Base-by-base conservation (phyloP, 768 basidiomycete species). In the Panaeolus cyanescens region DNA sequence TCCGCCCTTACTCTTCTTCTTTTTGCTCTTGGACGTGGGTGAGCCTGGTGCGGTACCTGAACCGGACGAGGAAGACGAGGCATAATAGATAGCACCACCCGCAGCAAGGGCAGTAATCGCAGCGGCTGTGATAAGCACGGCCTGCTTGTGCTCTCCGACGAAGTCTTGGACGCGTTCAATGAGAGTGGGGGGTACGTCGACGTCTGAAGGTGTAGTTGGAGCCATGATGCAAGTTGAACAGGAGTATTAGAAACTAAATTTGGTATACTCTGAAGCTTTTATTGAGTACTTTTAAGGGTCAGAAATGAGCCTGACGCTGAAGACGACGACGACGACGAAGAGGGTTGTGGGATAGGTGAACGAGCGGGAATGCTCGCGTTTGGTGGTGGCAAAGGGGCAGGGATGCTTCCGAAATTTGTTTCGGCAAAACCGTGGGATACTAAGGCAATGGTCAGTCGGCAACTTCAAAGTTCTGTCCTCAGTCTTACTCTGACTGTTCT, bases 71-170 rank as follows among this genome's bases (percentile, higher is more conserved):
- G 88, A 85, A 55, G 85, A 79, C 15, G 87, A 84, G 39, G 84
- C 85, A 75, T 90, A 90, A 72, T 93, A 94, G 40, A 87, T 89
- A 13, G 61, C 87, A 25, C 89, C 89, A 50, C 89, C 88, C 30
- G 85, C 85, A 39, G 89, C 91, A 65, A 88, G 73, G 42, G 84
- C 81, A 28, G 87, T 90, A 13, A 50, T 50, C 0, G 88, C 89
- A 1, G 89, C 90, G 2, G 91, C 81, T 4, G 90, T 85, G 65
- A 95, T 75, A 34, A 93, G 71, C 28, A 94, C 73, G 15, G 83
- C 86, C 58, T 86, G 85, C 78, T 86, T 92, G 77, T 96, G 85
- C 67, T 94, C 91, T 1, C 86, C 80, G 62, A 93, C 81, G 66
- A 91, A 90, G 64, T 77, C 73, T 50, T 88, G 85, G 12, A 89